Conservation (phyloP, 441 rosid genomes). For the Kokia cookei region DNA sequence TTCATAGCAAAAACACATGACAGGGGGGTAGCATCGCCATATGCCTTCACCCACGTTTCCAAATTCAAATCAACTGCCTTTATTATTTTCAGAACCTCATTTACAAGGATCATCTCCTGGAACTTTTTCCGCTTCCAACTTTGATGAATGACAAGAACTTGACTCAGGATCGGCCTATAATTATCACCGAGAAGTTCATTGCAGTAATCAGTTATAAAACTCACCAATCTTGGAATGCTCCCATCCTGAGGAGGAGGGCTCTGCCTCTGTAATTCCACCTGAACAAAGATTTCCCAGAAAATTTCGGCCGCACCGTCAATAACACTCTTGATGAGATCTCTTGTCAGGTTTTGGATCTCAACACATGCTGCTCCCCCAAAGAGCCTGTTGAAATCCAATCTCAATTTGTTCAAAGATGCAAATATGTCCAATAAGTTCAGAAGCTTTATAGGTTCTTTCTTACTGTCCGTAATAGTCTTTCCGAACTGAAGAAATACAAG, state of each 20-base stretch:
- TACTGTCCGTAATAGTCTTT: constrained; percentile 82
- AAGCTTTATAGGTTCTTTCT: constrained; percentile 91
- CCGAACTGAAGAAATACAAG: constrained; percentile 93
- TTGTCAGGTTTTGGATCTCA: constrained; percentile 86
- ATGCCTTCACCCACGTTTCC: constrained; percentile 76
- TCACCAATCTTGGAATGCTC: constrained; percentile 69
- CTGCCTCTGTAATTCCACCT: constrained; percentile 83
- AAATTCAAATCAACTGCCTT: constrained; percentile 68
- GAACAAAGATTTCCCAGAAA: constrained; percentile 87
- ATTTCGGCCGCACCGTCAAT: constrained; percentile 86
- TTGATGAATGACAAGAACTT: constrained; percentile 75
- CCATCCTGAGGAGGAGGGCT: constrained; percentile 78
- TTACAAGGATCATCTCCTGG: constrained; percentile 70
- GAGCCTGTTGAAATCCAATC: constrained; percentile 88
- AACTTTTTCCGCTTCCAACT: constrained; percentile 91
- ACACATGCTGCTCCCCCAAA: constrained; percentile 88
- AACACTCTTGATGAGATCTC: constrained; percentile 86
- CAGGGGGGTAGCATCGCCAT: constrained; percentile 48
- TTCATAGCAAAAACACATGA: constrained; percentile 82
- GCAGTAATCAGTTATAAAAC: constrained; percentile 81
- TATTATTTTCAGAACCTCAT: constrained; percentile 58
- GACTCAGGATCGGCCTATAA: constrained; percentile 73
- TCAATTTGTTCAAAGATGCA: constrained; percentile 70
- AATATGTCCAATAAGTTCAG: constrained; percentile 83
- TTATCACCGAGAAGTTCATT: constrained; percentile 72